Evolutionary conservation across 1,139 yeast genomes (phyloP), one percentile per base, ranked within the genome.

Genomic region (Kurtzmaniella quercitrusa): DNA sequence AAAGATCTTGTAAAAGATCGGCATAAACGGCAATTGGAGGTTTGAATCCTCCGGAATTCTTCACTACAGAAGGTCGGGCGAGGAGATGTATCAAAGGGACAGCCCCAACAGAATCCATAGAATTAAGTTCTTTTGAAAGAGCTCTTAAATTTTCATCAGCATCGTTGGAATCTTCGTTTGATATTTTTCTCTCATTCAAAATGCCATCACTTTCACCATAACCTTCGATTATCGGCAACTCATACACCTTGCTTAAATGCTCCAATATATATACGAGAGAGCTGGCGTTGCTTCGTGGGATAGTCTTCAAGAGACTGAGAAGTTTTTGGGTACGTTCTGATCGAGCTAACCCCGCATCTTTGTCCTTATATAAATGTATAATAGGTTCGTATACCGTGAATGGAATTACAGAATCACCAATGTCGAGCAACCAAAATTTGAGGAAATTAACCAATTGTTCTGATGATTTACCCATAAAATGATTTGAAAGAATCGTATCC

Each of bases 391-490:
- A 70, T 1, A 67, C 62, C 51, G 70, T 62, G 48, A 71, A 69
- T 0, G 78, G 78, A n/a, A 73, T 67, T 27, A 71, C 49, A 0
- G 76, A 68, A 47, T 73, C 79, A 36, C 66, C 62, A 12, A 68
- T 62, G 47, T 73, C 77, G 25, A 73, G 58, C 21, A 73, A 52
- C 79, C 79, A 73, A 45, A 59, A 60, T 46, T 68, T 68, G 23
- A 68, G 40, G 45, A 70, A 73, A 44, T 66, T 69, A 3, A 70
- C 50, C 23, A 60, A 49, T 18, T 50, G 50, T 3, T 38, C 41
- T 2, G 47, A 25, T 2, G 43, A 39, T 40, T 54, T 52, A 7
- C 41, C 34, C 1, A 52, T 51, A 8, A 62, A 42, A 3, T 66
- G 52, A 17, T 48, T 44, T 11, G 52, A 52, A n/a, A 65, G 46